Evolutionary conservation across 352 stramenopile species (phyloP), one percentile per base, ranked within the genome.

Genomic region (Phytophthora pistaciae): DNA sequence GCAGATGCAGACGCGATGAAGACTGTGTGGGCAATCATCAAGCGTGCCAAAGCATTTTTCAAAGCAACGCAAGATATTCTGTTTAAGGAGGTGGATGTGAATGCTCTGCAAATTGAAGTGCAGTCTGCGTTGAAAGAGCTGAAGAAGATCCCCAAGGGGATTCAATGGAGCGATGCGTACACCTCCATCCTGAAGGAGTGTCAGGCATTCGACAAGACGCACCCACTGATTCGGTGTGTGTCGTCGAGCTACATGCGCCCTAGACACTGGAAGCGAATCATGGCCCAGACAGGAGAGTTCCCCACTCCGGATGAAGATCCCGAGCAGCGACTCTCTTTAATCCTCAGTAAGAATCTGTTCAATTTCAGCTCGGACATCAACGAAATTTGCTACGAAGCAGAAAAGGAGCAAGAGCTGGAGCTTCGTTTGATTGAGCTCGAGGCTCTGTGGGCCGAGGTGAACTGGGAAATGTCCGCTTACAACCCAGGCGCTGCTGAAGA

Each of bases 331-430:
- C 86, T 99, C 0, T 95, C 91, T 20, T 76, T 96, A 40, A 88
- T 99, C 21, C 60, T 99, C 56, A 93, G 83, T 63, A 95, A 98
- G 38, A 97, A 98, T 60, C 78, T 99, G 18, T 92, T 98, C 68
- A 93, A 96, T 62, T 99, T 97, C 70, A 98, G 90, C 69, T 92
- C 91, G 18, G 94, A 99, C 31, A 97, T 99, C 46, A 98, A 98
- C 29, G 97, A 99, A 64, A 99, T 99, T 70, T 98, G 90, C 63
- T 98, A 99, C 76, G 93, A 98, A 81, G 97, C 95, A 5, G 92
- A 97, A 49, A 99, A 99, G 66, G 97, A 99, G 72, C 92, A 98
- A 64, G 98, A 99, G 58, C 95, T 99, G 42, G 95, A 99, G 73
- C 76, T 94, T 42, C 90, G 91, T 2, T 79, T 99, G 13, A 78